Evolutionary conservation across 306 rosid species (phyloP), one percentile per base, ranked within the genome.

Genomic region (Echinosophora koreensis): DNA sequence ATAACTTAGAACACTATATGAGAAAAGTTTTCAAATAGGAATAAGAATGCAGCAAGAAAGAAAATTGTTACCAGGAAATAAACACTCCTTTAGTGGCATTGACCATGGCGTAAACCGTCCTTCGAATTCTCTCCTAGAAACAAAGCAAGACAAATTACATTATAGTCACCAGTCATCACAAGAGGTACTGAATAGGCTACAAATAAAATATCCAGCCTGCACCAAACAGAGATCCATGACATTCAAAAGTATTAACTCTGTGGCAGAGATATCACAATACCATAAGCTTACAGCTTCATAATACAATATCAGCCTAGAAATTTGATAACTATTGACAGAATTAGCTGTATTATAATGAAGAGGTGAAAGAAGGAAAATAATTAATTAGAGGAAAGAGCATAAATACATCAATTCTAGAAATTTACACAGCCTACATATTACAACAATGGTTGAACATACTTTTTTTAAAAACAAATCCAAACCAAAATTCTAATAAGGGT

Each of bases 1-100:
- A 17, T 44, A 46, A 69, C 6, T 28, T 59, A 17, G 3, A 37
- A 71, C 3, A 57, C 28, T 6, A 44, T 14, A n/a, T 8, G 39
- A 58, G 28, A 55, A 39, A 49, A 6, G 7, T 3, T n/a, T 60
- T 54, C 67, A 28, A 38, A 46, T 16, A 41, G 55, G 71, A 27
- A 57, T 8, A 71, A 71, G 2, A 39, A 44, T 46, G 34, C 37
- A 34, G 4, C 14, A 46, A 35, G 10, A 30, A 49, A 51, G 42
- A 49, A 56, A 44, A 22, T 3, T 6, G 44, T 49, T 83, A 84
- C 80, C 86, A 81, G 69, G 88, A 82, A 74, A 85, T 85, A 32
- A 82, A 85, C 16, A 85, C 77, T 76, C 84, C 86, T 71, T 79
- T 85, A 50, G 86, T 85, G 42, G 88, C 88, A 82, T 85, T 85